Evolutionary conservation across 192 early-diverging fungal genomes (phyloP).

Genomic region (Obelidium mucronatum): DNA sequence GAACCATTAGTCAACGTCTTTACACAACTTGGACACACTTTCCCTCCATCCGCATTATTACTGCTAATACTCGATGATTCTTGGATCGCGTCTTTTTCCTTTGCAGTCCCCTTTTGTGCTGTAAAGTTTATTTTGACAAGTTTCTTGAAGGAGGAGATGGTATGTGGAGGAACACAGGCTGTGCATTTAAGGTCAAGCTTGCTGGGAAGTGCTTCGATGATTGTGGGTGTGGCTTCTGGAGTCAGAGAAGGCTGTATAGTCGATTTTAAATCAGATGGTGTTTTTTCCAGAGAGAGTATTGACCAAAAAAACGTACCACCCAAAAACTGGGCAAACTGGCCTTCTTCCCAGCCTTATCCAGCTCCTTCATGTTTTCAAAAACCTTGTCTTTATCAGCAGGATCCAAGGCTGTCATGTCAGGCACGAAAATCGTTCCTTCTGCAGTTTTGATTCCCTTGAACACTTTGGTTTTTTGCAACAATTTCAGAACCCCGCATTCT

Average conservation of each 20-base stretch:
- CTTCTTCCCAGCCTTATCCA: constrained; percentile 38
- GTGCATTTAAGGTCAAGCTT: constrained; percentile 64
- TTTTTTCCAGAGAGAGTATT: background rate
- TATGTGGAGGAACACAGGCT: constrained; percentile 67
- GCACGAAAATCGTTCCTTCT: constrained; percentile 37
- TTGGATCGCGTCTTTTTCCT: constrained; percentile 25
- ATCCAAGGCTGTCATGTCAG: constrained; percentile 23
- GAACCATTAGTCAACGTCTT: constrained; percentile 76
- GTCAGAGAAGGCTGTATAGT: constrained; percentile 70
- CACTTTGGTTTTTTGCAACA: constrained; percentile 27
- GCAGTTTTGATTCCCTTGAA: constrained; percentile 44
- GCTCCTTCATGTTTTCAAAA: constrained; percentile 23
- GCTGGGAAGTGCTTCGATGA: constrained; percentile 60
- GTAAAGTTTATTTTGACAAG: constrained; percentile 72
- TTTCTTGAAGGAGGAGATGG: constrained; percentile 72
- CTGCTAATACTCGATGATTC: background rate
- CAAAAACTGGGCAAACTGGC: constrained; percentile 69
- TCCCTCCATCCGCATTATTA: background rate
- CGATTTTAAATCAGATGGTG: background rate
- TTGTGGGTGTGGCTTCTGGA: constrained; percentile 63
- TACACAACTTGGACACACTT: constrained; percentile 74
- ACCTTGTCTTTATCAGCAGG: constrained; percentile 23
- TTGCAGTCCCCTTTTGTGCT: constrained; percentile 49
- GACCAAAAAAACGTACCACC: constrained; percentile 58
- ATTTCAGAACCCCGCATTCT: background rate